Evolutionary conservation across 176 grass and related monocot genomes (phyloP).

Genomic region (Pontederia crassipes): DNA sequence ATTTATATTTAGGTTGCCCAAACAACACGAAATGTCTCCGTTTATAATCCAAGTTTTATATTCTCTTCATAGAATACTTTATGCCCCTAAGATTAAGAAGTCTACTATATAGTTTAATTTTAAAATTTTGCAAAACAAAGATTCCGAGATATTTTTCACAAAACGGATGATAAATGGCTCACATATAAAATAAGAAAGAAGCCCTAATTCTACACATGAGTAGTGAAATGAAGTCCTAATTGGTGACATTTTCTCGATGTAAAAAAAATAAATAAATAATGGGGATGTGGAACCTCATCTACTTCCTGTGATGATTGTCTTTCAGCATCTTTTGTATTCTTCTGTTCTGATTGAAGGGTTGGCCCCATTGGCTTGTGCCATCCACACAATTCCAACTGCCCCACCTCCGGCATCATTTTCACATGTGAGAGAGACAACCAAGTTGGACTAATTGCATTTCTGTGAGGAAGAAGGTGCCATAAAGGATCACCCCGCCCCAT

Average conservation of each 20-base stretch:
- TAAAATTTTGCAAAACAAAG: too few relatives aligned
- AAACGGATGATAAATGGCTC: too few relatives aligned
- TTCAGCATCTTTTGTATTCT: neutral
- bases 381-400: conserved; percentile 45
- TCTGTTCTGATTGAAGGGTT: neutral
- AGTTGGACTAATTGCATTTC: neutral
- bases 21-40: neutral
- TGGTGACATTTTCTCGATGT: too few relatives aligned
- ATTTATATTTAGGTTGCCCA: neutral
- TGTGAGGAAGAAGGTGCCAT: neutral
- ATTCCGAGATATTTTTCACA: too few relatives aligned
- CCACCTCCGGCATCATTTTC: conserved; percentile 1
- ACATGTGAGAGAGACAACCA: neutral
- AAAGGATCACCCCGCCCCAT: too few relatives aligned
- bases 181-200: too few relatives aligned
- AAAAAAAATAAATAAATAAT: too few relatives aligned
- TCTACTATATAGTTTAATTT: too few relatives aligned
- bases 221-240: too few relatives aligned
- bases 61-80: too few relatives aligned
- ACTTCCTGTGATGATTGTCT: neutral
- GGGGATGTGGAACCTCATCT: neutral
- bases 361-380: conserved; percentile 20
- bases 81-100: too few relatives aligned
- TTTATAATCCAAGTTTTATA: neutral
- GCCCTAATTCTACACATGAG: too few relatives aligned